Evolutionary conservation across 192 early-diverging fungal species (phyloP), one percentile per base, ranked within the genome.

Genomic region (Backusella tarrabulga): DNA sequence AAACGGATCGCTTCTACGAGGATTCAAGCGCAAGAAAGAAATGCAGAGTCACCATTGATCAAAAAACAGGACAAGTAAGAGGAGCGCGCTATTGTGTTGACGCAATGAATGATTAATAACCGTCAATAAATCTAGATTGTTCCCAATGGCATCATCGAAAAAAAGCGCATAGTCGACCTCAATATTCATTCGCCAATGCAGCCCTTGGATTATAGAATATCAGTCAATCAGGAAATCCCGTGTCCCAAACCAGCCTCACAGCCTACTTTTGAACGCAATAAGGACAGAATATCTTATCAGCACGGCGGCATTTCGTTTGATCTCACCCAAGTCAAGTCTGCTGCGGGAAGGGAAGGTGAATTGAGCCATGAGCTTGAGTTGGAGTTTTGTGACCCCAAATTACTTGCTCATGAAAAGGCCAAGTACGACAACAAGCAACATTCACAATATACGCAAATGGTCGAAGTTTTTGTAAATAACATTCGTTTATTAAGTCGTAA

Each of bases 241-340:
- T 79, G 87, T 7, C 6, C 29, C 0, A 52, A 40, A 54, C 36
- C 76, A 74, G 73, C 44, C 54, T 81, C 86, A 14, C 74, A 79
- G 14, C 84, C 83, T 8, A 80, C 81, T 17, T 84, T 83, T 80
- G 88, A 92, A 80, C 91, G 97, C 12, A 87, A 93, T 73, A 98
- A 98, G 81, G 94, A 98, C 76, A 88, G 97, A 34, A 75, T 98
- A 73, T 94, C 93, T 6, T 98, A 98, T 78, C 85, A 87, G 32
- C 94, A 94, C 84, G 90, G 94, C 69, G 85, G 90, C n/a, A 89
- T 95, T 74, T 89, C 90, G 75, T 88, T 98, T 69, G 97, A 98
- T 77, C 84, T 98, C 36, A 98, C 97, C 0, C 94, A 96, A 81
- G 95, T 97, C 38, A 89, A 84, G 56, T 77, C 76, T 1, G 66